Conservation (phyloP, 1,284 basidiomycete genomes). For the Sanguinoderma infundibulare region DNA sequence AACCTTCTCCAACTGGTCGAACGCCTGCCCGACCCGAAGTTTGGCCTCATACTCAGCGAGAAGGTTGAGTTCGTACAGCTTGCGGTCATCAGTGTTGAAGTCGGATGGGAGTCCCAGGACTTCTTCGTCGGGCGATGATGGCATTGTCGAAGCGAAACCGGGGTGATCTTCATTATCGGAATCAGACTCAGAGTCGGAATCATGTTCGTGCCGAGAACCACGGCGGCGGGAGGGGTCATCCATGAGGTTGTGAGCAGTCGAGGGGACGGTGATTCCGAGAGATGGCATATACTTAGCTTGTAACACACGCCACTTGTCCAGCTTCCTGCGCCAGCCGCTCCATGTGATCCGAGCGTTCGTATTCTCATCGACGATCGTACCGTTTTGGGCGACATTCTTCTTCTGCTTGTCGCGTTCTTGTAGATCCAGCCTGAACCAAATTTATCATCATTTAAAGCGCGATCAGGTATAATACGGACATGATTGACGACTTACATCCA, state of each 20-base stretch:
- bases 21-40: not conserved
- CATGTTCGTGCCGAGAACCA: no score
- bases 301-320: not conserved
- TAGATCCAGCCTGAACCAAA: not conserved
- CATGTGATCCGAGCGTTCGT: not conserved
- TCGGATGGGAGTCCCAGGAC: constrained; percentile 4
- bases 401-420: not conserved
- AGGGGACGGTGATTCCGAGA: no score
- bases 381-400: not conserved
- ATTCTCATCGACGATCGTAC: not conserved
- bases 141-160: no score
- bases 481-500: not conserved
- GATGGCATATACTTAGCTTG: not conserved
- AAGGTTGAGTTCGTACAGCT: not conserved
- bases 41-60: not conserved
- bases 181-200: no score
- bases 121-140: no score
- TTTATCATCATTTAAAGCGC: not conserved
- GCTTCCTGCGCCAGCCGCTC: not conserved
- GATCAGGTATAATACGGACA: no score
- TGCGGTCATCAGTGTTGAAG: not conserved
- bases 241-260: not conserved
- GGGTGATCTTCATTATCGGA: not conserved
- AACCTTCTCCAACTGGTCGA: not conserved
- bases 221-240: no score